Percentiles rank a stretch among this genome's conserved stretches.
phyloP scores from a whole-genome alignment of 169 alveolate genomes.

The Eimeria maxima region DNA sequence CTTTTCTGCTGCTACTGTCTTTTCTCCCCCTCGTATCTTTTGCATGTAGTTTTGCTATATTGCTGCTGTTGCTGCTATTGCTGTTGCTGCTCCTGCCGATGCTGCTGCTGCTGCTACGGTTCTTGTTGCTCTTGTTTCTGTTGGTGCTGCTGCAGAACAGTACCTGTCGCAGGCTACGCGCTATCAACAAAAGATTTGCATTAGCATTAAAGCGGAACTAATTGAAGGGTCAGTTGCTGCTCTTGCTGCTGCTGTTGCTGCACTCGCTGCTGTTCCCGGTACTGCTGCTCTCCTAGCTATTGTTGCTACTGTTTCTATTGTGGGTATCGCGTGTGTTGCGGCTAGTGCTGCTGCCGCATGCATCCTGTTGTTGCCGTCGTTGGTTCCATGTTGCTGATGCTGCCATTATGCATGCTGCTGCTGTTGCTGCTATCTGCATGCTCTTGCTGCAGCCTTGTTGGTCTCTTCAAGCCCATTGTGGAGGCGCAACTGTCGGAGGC shows the following conservation, averaged over 20 bases:
- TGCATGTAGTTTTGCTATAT: too few relatives aligned
- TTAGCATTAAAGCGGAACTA: constrained; percentile 47
- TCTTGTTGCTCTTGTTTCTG: neutral
- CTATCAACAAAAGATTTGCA: constrained; percentile 60
- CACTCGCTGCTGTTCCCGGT: neutral
- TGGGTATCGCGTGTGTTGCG: neutral
- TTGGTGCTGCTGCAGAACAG: constrained; percentile 42
- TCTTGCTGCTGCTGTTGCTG: constrained; percentile 11
- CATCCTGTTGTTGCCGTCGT: neutral
- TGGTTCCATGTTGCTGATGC: constrained; percentile 28
- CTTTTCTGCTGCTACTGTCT: neutral
- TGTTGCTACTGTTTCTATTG: neutral
- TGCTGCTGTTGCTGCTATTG: neutral
- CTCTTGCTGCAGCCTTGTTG: constrained; percentile 33
- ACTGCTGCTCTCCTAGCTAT: neutral
- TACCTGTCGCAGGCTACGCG: constrained; percentile 78
- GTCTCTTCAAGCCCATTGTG: constrained; percentile 14
- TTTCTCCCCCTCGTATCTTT: too few relatives aligned
- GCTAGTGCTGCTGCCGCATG: neutral
- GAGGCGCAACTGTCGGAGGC: constrained; percentile 71
- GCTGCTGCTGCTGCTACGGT: neutral
- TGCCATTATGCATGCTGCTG: neutral
- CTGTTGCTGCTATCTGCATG: constrained; percentile 18
- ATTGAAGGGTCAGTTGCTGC: constrained; percentile 69
- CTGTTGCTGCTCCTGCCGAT: neutral